A percentile compares a stretch with the other conserved stretches of the same genome.
Conservation (phyloP, 1,284 basidiomycete species). For the Malassezia slooffiae region DNA sequence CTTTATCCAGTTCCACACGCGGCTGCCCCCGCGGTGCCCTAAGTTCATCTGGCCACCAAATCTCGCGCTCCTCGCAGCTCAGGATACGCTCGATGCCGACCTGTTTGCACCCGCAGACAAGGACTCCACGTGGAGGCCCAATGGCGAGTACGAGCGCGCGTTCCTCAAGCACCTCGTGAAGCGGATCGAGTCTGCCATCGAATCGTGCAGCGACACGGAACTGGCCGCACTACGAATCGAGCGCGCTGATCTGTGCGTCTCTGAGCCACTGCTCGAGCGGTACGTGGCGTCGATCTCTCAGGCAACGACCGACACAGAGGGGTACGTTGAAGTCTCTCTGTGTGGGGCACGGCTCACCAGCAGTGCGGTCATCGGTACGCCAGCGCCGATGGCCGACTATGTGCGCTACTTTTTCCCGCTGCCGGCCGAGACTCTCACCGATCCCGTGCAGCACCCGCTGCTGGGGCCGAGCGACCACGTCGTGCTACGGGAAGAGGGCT, state of each 20-base stretch:
- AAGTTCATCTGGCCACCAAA: constrained; percentile 10
- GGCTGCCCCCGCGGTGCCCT: constrained; percentile 6
- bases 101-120: background rate
- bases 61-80: background rate
- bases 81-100: background rate
- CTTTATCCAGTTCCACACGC: constrained; percentile 11
- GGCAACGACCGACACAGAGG: background rate
- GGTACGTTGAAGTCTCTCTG: too few species aligned
- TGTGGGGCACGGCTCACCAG: too few species aligned
- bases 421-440: too few species aligned
- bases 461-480: constrained; percentile 5
- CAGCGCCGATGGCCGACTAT: constrained; percentile 1
- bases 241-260: background rate
- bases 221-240: background rate
- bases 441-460: background rate
- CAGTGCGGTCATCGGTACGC: too few species aligned
- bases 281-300: constrained; percentile 9
- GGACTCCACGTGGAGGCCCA: too few species aligned
- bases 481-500: constrained; percentile 15
- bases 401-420: constrained; percentile 3
- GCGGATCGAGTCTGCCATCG: constrained; percentile 7
- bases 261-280: constrained; percentile 7
- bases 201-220: background rate
- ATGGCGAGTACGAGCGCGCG: constrained; percentile 6
- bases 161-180: constrained; percentile 14